A percentile compares a stretch with the other conserved stretches of the same genome.
Evolutionary conservation across 148 eudicot species (phyloP).

Genomic region (Persicaria tinctoria): DNA sequence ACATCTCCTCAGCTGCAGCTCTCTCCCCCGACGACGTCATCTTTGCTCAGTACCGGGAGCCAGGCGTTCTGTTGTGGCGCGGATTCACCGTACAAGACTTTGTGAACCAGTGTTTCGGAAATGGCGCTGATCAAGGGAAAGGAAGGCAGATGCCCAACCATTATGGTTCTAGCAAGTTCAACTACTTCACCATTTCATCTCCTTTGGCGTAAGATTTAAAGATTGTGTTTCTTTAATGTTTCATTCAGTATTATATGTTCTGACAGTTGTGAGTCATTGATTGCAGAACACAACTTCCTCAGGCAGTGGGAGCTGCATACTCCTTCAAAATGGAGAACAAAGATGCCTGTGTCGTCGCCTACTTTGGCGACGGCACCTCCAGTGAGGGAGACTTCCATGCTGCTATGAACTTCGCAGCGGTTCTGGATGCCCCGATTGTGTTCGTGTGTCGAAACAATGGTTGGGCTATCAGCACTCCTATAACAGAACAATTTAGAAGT

Average conservation of each 20-base stretch:
- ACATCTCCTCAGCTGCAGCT: constrained; percentile 86
- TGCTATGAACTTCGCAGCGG: constrained; percentile 87
- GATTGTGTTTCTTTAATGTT: neutral
- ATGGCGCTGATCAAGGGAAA: constrained; percentile 72
- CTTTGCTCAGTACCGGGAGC: constrained; percentile 91
- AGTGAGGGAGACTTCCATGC: constrained; percentile 99
- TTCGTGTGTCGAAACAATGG: constrained; percentile 95
- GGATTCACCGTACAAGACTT: constrained; percentile 85
- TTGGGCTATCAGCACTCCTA: constrained; percentile 96
- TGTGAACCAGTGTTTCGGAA: constrained; percentile 77
- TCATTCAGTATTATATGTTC: neutral
- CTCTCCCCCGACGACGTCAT: constrained; percentile 53
- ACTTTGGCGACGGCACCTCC: constrained; percentile 86
- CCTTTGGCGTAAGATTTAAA: constrained; percentile 67
- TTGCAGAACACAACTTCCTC: constrained; percentile 80
- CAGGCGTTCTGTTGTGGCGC: constrained; percentile 80
- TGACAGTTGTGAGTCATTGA: neutral
- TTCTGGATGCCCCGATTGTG: constrained; percentile 76
- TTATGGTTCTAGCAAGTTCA: constrained; percentile 74
- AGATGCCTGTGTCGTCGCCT: constrained; percentile 71
- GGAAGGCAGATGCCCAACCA: constrained; percentile 96
- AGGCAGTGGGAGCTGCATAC: constrained; percentile 94
- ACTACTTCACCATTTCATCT: constrained; percentile 82
- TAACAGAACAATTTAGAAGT: constrained; percentile 82
- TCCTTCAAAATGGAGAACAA: constrained; percentile 69